Conservation (phyloP, 805 yeast genomes). For the Yarrowia osloensis region DNA sequence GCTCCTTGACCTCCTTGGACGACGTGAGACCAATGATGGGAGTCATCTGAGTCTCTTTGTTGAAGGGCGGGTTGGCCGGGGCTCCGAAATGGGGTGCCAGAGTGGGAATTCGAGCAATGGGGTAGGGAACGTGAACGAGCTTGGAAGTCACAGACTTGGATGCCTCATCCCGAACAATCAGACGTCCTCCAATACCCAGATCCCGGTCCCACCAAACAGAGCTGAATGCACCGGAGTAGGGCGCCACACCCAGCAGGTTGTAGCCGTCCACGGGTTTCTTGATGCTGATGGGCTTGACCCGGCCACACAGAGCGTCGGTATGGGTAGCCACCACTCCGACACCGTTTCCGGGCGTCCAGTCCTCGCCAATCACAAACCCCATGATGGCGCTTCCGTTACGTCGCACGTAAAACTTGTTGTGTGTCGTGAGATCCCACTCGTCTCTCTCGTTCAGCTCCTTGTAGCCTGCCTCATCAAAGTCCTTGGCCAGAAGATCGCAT, state of each 20-base stretch:
- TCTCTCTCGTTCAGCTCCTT: slow-evolving; percentile 63
- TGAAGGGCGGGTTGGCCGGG: slow-evolving; percentile 68
- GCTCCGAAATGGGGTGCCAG: slow-evolving; percentile 86
- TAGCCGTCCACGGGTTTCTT: slow-evolving; percentile 67
- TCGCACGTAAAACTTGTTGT: slow-evolving; percentile 56
- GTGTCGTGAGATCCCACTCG: slow-evolving; percentile 53
- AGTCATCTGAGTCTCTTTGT: slow-evolving; percentile 75
- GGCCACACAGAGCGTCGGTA: slow-evolving; percentile 65
- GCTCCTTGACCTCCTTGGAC: slow-evolving; percentile 41
- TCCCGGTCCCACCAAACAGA: slow-evolving; percentile 80
- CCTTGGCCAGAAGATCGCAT: slow-evolving; percentile 52
- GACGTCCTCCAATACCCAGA: slow-evolving; percentile 75
- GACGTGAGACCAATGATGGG: slow-evolving; percentile 68
- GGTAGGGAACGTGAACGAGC: slow-evolving; percentile 46
- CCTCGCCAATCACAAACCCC: slow-evolving; percentile 66
- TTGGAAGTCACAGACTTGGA: slow-evolving; percentile 39
- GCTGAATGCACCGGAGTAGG: slow-evolving; percentile 70
- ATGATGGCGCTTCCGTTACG: slow-evolving; percentile 67
- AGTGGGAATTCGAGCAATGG: slow-evolving; percentile 75
- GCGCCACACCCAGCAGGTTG: slow-evolving; percentile 74
- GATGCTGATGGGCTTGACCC: slow-evolving; percentile 68
- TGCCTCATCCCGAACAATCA: slow-evolving; percentile 51
- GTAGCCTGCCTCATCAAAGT: slow-evolving; percentile 63
- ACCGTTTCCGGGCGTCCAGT: slow-evolving; percentile 58
- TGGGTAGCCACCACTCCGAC: slow-evolving; percentile 70